A percentile compares a stretch with the other conserved stretches of the same genome.
phyloP scores from a whole-genome alignment of 306 rosid species.

The Dalbergia oliveri region DNA sequence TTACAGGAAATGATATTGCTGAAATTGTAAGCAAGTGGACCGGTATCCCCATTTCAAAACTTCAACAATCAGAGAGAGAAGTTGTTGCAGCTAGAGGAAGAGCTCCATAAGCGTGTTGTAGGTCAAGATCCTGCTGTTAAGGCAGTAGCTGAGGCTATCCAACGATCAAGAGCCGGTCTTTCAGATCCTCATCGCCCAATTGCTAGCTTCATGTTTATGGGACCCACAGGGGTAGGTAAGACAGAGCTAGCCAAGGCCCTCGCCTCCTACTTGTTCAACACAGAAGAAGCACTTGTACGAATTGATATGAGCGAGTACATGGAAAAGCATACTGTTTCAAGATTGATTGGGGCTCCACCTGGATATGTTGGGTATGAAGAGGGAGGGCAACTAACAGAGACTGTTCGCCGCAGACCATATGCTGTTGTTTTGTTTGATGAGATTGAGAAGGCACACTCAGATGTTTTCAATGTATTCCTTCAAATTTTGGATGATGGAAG shows the following conservation, averaged over 20 bases:
- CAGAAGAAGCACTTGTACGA: constrained; percentile 97
- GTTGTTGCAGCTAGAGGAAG: constrained; percentile 86
- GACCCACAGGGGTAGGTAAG: constrained; percentile 98
- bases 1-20: constrained; percentile 83
- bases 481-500: constrained; percentile 98
- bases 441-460: constrained; percentile 95
- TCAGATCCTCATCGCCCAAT: constrained; percentile 97
- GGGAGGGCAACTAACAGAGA: constrained; percentile 95
- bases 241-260: constrained; percentile 98
- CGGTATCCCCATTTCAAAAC: constrained; percentile 96
- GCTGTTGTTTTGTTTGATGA: constrained; percentile 94
- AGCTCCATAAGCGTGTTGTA: constrained; percentile 93
- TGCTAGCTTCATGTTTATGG: constrained; percentile 99
- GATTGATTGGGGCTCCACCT: constrained; percentile 98
- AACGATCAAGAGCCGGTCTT: constrained; percentile 97
- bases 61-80: constrained; percentile 94
- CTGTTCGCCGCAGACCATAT: constrained; percentile 93
- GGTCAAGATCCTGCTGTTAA: constrained; percentile 98
- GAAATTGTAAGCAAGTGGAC: constrained; percentile 99
- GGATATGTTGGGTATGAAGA: constrained; percentile 99
- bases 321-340: constrained; percentile 96
- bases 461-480: constrained; percentile 94
- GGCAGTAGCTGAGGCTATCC: constrained; percentile 95
- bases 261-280: constrained; percentile 91
- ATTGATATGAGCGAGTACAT: constrained; percentile 99